These are phyloP conservation scores for Hanseniaspora valbyensis DNA, from an alignment of 805 yeast genomes.

Conservation along the genomic window DNA sequence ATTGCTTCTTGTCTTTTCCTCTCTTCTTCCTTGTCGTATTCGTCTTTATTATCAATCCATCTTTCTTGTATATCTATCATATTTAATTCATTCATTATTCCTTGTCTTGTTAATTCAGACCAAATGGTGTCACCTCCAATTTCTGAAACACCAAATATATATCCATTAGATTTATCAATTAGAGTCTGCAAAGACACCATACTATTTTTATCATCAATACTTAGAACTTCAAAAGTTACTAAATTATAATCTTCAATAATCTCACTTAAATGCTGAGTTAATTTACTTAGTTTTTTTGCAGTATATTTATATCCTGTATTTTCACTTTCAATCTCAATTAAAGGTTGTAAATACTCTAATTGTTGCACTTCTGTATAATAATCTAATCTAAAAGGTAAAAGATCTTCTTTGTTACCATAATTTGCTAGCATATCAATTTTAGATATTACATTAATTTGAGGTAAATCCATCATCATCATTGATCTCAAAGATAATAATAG, in stretches of 20 bases:
- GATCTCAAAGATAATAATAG: constrained; percentile 71
- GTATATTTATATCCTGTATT: constrained; percentile 32
- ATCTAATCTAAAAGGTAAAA: constrained; percentile 68
- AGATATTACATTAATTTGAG: constrained; percentile 85
- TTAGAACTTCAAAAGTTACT: constrained; percentile 77
- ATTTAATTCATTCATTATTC: constrained; percentile 28
- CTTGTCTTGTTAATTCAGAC: constrained; percentile 87
- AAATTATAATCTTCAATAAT: constrained; percentile 77
- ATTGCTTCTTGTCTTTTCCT: constrained; percentile 35
- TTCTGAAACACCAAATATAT: constrained; percentile 83
- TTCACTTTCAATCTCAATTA: constrained; percentile 60
- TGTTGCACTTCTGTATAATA: constrained; percentile 91
- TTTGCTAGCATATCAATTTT: constrained; percentile 72
- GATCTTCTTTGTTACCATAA: constrained; percentile 42
- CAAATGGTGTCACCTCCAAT: constrained; percentile 95
- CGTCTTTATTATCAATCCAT: constrained; percentile 79
- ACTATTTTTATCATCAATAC: constrained; percentile 82
- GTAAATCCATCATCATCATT: constrained; percentile 85
- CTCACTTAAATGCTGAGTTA: constrained; percentile 71
- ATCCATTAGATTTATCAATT: constrained; percentile 88
- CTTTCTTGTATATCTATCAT: constrained; percentile 76
- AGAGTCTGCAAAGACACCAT: constrained; percentile 73
- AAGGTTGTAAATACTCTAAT: constrained; percentile 53
- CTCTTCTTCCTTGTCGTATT: constrained; percentile 56
- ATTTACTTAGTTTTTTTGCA: constrained; percentile 49